A percentile compares a stretch with the other conserved stretches of the same genome.
Conservation (phyloP, 495 filamentous ascomycete species). For the Aspergillus panamensis region DNA sequence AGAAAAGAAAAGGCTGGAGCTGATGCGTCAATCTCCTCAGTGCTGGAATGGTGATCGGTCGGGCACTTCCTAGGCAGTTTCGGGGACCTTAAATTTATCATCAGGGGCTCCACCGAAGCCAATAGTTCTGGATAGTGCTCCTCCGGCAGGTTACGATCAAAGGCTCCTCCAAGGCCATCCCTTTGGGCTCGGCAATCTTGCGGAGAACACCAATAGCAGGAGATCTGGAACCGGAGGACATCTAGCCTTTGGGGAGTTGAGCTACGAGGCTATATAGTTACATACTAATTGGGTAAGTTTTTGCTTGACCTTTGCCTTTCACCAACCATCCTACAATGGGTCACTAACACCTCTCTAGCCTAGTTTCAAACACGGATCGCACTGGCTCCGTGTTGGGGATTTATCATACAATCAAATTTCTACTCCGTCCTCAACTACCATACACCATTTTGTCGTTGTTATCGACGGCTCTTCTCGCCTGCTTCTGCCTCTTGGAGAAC, state of each 20-base stretch:
- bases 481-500: slow-evolving; percentile 1
- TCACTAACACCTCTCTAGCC: background rate
- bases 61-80: slow-evolving; percentile 9
- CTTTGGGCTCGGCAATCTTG: slow-evolving; percentile 20
- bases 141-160: slow-evolving; percentile 6
- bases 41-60: background rate
- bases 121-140: slow-evolving; percentile 24
- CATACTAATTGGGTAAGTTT: background rate
- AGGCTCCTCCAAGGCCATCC: too few species aligned
- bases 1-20: too few species aligned
- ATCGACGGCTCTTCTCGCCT: background rate
- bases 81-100: slow-evolving; percentile 6
- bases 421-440: background rate
- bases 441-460: background rate
- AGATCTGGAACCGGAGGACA: background rate
- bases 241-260: too few species aligned
- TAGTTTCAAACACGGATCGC: slow-evolving; percentile 9
- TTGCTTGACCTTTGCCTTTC: background rate
- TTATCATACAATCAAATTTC: slow-evolving; percentile 1
- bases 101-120: slow-evolving; percentile 15
- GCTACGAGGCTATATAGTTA: too few species aligned
- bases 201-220: slow-evolving; percentile 14
- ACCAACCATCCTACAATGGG: background rate
- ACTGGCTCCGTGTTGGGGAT: slow-evolving; percentile 1
- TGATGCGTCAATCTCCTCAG: too few species aligned